A percentile compares a stretch with the other conserved stretches of the same genome.
These are phyloP conservation scores for Globisporangium abappressorium DNA, from an alignment of 352 stramenopile species.

Conservation along the genomic window DNA sequence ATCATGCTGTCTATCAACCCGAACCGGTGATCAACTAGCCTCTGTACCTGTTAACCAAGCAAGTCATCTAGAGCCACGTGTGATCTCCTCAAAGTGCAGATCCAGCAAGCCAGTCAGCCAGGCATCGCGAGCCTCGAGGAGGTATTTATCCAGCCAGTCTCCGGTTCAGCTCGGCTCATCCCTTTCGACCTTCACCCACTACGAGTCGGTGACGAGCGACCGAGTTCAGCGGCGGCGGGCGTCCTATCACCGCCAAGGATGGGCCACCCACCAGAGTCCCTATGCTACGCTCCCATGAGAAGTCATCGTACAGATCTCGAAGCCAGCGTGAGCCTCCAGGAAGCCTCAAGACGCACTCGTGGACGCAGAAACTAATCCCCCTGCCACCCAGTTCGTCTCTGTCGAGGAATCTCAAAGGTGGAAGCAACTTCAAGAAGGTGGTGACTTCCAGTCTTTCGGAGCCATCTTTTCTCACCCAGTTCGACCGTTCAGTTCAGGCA, in stretches of 20 bases:
- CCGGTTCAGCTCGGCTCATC: background rate
- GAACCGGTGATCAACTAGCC: conserved; percentile 14
- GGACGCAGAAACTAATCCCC: no score
- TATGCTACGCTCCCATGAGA: background rate
- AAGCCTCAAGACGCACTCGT: background rate
- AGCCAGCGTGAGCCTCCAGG: background rate
- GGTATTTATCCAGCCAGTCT: background rate
- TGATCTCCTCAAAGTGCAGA: background rate
- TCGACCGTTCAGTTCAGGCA: no score
- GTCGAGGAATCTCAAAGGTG: background rate
- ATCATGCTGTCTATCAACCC: conserved; percentile 15
- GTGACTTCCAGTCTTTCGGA: no score
- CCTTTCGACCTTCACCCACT: background rate
- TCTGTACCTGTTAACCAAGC: background rate
- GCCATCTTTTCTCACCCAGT: no score
- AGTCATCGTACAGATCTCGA: background rate
- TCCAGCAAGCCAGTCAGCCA: background rate
- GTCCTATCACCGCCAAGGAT: background rate
- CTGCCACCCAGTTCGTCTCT: background rate
- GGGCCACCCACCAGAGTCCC: no score
- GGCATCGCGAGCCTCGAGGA: no score
- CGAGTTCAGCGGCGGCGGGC: background rate
- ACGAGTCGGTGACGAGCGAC: background rate
- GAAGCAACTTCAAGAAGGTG: background rate
- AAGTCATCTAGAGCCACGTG: background rate